phyloP scores from a whole-genome alignment of 257 asterid genomes.

The Striga asiatica region DNA sequence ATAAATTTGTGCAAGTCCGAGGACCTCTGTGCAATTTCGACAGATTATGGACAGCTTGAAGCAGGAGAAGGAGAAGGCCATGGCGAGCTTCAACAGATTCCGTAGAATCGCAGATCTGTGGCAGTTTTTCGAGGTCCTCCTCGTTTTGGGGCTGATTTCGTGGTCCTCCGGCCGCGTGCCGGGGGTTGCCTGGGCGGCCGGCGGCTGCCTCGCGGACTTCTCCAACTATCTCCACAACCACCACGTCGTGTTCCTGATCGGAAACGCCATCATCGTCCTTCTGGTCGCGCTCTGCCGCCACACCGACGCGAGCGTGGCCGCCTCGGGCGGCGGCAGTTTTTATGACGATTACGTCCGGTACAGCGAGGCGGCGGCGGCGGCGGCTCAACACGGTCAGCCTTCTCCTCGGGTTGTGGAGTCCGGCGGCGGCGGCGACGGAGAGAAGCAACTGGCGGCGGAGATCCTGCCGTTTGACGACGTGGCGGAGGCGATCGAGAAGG shows the following conservation, averaged over 20 bases:
- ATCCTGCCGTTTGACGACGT: slow-evolving; percentile 30
- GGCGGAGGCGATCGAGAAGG: slow-evolving; percentile 43
- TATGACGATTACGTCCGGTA: slow-evolving; percentile 31
- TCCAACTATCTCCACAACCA: slow-evolving; percentile 34
- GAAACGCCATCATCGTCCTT: slow-evolving; percentile 42
- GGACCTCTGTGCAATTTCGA: no score
- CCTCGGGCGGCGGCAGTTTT: slow-evolving; percentile 27
- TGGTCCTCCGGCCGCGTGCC: slow-evolving; percentile 61
- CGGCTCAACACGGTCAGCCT: slow-evolving; percentile 16
- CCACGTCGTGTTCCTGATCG: slow-evolving; percentile 67
- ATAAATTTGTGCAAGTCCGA: no score
- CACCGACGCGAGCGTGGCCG: slow-evolving; percentile 17
- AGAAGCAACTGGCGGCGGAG: slow-evolving; percentile 26
- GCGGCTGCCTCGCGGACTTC: slow-evolving; percentile 17
- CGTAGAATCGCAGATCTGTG: slow-evolving; percentile 26
- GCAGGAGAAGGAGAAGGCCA: slow-evolving; percentile 34
- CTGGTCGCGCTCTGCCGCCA: slow-evolving; percentile 40
- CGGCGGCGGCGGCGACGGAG: slow-evolving; percentile 13
- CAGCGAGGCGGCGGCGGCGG: slow-evolving; percentile 28
- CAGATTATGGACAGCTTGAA: slow-evolving; percentile 12
- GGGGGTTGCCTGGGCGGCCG: slow-evolving; percentile 18
- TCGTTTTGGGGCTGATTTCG: slow-evolving; percentile 33
- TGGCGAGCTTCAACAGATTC: slow-evolving; percentile 34
- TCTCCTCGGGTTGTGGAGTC: neutral
- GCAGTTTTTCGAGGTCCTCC: slow-evolving; percentile 27